Conservation (phyloP, 305 asterid genomes). For the Striga hermonthica region DNA sequence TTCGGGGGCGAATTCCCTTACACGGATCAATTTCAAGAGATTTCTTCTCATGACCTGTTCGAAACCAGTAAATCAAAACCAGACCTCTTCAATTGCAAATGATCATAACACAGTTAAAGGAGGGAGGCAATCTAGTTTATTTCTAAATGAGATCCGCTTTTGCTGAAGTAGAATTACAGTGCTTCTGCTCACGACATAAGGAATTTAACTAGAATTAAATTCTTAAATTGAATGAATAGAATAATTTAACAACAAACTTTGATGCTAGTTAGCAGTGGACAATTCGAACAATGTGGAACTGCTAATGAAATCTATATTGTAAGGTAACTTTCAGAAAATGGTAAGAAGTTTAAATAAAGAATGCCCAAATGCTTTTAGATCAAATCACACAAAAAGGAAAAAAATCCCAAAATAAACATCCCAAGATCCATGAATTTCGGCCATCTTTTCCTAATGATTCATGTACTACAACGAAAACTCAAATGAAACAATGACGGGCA, state of each 20-base stretch:
- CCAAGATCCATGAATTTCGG: not conserved
- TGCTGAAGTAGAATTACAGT: not conserved
- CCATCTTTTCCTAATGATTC: not conserved
- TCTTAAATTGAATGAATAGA: not conserved
- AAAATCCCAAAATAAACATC: not conserved
- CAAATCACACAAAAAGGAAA: not conserved
- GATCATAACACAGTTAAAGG: not conserved
- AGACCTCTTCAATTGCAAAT: not conserved
- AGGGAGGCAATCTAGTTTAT: not conserved
- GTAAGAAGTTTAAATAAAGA: not conserved
- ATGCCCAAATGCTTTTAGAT: not conserved
- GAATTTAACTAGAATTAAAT: not conserved
- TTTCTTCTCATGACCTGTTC: constrained; percentile 92
- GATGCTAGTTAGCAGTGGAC: not conserved
- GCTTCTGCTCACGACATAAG: not conserved
- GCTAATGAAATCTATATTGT: not conserved
- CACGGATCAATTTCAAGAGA: constrained; percentile 72
- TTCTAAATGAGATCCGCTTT: not conserved
- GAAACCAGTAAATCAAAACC: constrained; percentile 22
- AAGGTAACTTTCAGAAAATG: not conserved
- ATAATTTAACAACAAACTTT: not conserved
- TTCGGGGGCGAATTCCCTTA: constrained; percentile 94
- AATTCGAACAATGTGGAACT: not conserved
- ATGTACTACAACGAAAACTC: not conserved
- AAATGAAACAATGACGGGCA: not conserved